Base-by-base conservation (phyloP, 2,329 filamentous ascomycete genomes). In the Monosporascus sp. region DNA sequence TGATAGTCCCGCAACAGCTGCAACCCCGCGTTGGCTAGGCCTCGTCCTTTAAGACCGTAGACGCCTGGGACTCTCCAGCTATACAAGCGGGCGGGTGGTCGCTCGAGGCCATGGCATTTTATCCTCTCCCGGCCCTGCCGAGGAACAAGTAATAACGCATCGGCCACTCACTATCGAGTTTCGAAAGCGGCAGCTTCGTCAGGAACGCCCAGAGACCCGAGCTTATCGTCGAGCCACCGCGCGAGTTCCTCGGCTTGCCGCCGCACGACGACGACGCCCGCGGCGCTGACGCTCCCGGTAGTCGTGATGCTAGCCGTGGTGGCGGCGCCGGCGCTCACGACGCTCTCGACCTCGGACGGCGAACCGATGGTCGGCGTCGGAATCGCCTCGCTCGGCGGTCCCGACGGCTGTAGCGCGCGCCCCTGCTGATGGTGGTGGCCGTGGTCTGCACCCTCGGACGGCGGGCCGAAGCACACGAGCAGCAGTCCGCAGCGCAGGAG, bases 191-290 rank as follows among this genome's bases (percentile, higher is more conserved):
- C 70, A 5, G 74, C 75, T 50, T 82, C 79, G 48, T 80, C 76
- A 0, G 81, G 79, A 27, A 83, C 74, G 15, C 69, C 69, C 54
- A 84, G 63, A 15, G 73, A 71, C 6, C 78, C 78, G 6, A 86
- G 71, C 68, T 79, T 79, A n/a, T 79, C 78, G 57, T 86, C 82
- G 57, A 86, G 65, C 76, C 79, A 83, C 51, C 73, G 70, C 24
- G 79, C 80, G 51, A 86, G 70, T 57, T 85, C 81, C 58, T 82
- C 79, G 4, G 81, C 79, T 52, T 82, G 79, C 52, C 77, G 73
- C 53, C 81, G 73, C 66, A 82, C 75, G 8, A 73, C 72, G 49
- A 79, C 73, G 20, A 82, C 75, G 22, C 73, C 77, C 2, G 73
- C 73, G 2, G 75, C 69, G 3, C 67, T 68, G 17, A 69, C 66